A percentile compares a stretch with the other conserved stretches of the same genome.
These are phyloP conservation scores for Juglanconis juglandina DNA, from an alignment of 2,329 filamentous ascomycete genomes.

Conservation along the genomic window DNA sequence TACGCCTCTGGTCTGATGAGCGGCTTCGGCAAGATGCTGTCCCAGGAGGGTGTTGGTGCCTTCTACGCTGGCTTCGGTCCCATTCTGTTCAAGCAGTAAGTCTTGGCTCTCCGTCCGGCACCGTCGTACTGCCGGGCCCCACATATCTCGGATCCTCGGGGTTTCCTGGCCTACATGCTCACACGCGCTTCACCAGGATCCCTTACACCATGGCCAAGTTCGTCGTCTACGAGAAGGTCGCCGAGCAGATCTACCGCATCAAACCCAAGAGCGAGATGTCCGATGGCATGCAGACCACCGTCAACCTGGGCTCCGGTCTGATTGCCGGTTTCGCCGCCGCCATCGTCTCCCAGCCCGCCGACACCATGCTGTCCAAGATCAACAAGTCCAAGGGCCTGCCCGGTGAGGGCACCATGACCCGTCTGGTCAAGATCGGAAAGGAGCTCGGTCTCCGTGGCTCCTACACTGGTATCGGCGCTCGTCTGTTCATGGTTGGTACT, in stretches of 20 bases:
- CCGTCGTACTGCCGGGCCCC: neutral
- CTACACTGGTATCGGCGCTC: conserved; percentile 65
- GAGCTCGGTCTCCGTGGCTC: conserved; percentile 66
- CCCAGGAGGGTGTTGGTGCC: conserved; percentile 76
- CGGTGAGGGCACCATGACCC: conserved; percentile 64
- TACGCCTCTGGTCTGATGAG: conserved; percentile 77
- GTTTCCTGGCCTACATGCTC: neutral
- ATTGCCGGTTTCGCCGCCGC: conserved; percentile 72
- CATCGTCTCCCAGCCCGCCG: conserved; percentile 69
- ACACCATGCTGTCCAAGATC: conserved; percentile 76
- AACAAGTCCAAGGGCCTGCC: conserved; percentile 71
- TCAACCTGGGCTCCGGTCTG: conserved; percentile 70
- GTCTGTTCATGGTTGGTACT: conserved; percentile 67
- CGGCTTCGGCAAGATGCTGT: conserved; percentile 80
- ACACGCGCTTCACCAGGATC: conserved; percentile 16
- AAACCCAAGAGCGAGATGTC: conserved; percentile 27
- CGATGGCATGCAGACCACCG: conserved; percentile 43
- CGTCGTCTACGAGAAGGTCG: conserved; percentile 25
- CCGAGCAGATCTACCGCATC: conserved; percentile 19
- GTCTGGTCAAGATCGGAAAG: conserved; percentile 68
- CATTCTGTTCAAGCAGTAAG: conserved; percentile 76
- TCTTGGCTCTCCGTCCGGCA: conserved; percentile 20
- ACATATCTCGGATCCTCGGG: neutral
- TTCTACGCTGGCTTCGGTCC: conserved; percentile 92
- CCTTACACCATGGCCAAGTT: conserved; percentile 26